phyloP scores from a whole-genome alignment of 169 alveolate genomes.

The Cystoisospora suis region DNA sequence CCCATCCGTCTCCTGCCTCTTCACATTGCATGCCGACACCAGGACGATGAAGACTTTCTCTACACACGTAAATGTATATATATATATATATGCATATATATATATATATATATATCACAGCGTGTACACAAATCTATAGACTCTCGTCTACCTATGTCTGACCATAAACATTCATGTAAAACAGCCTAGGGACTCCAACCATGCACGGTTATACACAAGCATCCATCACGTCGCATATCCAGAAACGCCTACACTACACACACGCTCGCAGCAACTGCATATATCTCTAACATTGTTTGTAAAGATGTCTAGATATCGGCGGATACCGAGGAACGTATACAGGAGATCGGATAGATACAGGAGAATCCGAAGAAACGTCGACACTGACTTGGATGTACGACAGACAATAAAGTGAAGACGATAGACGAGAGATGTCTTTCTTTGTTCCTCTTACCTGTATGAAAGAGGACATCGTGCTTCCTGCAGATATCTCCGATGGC shows the following conservation, averaged over 20 bases:
- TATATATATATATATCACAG: not conserved
- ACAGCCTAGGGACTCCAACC: not conserved
- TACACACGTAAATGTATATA: not conserved
- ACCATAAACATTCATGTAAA: too few species aligned
- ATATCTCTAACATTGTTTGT: too few species aligned
- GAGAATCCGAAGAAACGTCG: not conserved
- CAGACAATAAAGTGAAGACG: not conserved
- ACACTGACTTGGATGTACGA: too few species aligned
- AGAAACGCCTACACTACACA: not conserved
- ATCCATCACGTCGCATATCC: not conserved
- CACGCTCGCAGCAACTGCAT: not conserved
- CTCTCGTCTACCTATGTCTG: too few species aligned
- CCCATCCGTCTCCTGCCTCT: too few species aligned
- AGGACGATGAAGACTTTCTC: not conserved
- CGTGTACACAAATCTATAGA: not conserved
- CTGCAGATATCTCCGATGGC: conserved; percentile 94
- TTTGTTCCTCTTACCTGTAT: conserved; percentile 71
- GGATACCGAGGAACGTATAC: not conserved
- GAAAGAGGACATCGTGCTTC: conserved; percentile 91
- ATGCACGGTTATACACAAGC: not conserved
- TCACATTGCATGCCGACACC: too few species aligned
- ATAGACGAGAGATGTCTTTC: not conserved
- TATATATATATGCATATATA: not conserved
- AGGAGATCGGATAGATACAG: not conserved
- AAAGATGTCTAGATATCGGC: not conserved